phyloP scores from a whole-genome alignment of 495 filamentous ascomycete genomes.

The Penicillium herquei region DNA sequence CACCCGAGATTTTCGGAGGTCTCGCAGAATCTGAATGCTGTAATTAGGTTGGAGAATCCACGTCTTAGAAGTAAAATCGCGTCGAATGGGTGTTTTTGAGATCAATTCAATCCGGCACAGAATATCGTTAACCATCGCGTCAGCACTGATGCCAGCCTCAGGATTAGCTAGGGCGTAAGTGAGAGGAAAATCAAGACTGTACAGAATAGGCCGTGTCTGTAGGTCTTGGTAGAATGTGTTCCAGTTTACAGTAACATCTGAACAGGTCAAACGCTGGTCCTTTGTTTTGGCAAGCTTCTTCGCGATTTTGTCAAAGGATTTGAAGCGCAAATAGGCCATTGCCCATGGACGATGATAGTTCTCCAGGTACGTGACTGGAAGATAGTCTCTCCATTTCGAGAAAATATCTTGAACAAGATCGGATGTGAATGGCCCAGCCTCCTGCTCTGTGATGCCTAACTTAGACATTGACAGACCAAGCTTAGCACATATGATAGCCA shows the following conservation, averaged over 20 bases:
- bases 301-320: background rate
- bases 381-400: background rate
- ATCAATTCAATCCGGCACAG: too few relatives aligned
- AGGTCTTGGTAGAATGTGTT: background rate
- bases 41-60: too few relatives aligned
- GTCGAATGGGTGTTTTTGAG: too few relatives aligned
- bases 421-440: background rate
- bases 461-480: background rate
- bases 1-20: too few relatives aligned
- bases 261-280: background rate
- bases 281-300: background rate
- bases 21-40: too few relatives aligned
- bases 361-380: conserved; percentile 3
- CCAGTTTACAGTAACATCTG: background rate
- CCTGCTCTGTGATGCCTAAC: background rate
- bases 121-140: too few relatives aligned
- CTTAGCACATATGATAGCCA: background rate
- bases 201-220: too few relatives aligned
- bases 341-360: background rate
- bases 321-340: background rate
- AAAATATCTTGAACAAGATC: background rate
- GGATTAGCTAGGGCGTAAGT: too few relatives aligned
- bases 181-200: too few relatives aligned
- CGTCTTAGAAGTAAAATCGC: too few relatives aligned
- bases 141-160: too few relatives aligned